phyloP scores from a whole-genome alignment of 2,329 filamentous ascomycete species.

The Colletotrichum lentis region DNA sequence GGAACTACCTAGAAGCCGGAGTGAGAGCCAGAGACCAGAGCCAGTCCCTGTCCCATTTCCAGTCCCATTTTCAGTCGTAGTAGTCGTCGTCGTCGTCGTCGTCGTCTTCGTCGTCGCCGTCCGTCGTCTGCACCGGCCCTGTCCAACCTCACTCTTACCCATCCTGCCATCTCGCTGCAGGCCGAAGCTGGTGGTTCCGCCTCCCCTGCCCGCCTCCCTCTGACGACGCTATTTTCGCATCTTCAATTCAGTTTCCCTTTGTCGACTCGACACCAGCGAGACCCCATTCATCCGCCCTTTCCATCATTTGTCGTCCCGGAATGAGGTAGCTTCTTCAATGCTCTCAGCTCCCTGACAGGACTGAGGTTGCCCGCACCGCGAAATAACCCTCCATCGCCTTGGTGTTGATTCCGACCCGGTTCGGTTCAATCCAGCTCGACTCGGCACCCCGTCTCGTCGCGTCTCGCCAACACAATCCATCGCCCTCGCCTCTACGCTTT shows the following conservation, averaged over 20 bases:
- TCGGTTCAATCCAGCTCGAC: constrained; percentile 9
- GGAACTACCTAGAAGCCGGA: neutral
- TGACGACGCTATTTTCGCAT: constrained; percentile 24
- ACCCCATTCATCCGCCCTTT: constrained; percentile 1
- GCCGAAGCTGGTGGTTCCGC: constrained; percentile 25
- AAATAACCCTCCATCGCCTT: constrained; percentile 24
- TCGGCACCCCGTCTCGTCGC: constrained; percentile 29
- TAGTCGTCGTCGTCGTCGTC: neutral
- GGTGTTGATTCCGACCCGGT: neutral
- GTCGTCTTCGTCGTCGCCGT: neutral
- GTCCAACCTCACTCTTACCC: constrained; percentile 35
- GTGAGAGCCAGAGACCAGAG: too few relatives aligned
- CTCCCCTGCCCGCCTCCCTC: constrained; percentile 28
- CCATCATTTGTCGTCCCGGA: constrained; percentile 48
- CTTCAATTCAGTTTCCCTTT: constrained; percentile 21
- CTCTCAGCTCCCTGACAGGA: constrained; percentile 69
- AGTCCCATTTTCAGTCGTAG: constrained; percentile 2
- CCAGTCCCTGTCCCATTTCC: too few relatives aligned
- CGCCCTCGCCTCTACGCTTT: constrained; percentile 12
- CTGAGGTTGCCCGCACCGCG: constrained; percentile 52
- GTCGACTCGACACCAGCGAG: constrained; percentile 5
- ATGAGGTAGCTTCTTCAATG: constrained; percentile 66
- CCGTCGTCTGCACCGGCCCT: constrained; percentile 21
- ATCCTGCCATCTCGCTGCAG: constrained; percentile 24
- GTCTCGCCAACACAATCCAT: constrained; percentile 28